These are phyloP conservation scores for Botrytis elliptica DNA, from an alignment of 2,329 filamentous ascomycete genomes.

Conservation along the genomic window DNA sequence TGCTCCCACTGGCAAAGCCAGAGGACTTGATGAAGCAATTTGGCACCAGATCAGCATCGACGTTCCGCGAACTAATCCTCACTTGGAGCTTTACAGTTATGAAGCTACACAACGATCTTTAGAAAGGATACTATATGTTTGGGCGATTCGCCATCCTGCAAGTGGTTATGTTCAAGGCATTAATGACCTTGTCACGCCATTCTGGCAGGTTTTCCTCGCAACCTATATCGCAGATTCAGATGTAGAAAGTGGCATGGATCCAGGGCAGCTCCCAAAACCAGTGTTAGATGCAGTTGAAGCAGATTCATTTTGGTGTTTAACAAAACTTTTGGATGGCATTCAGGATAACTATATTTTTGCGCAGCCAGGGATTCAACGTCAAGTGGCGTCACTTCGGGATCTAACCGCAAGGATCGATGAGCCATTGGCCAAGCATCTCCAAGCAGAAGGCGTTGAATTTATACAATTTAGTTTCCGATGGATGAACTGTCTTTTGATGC, in stretches of 20 bases:
- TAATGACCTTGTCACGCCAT: conserved; percentile 95
- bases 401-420: conserved; percentile 88
- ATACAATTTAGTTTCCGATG: conserved; percentile 99
- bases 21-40: conserved; percentile 89
- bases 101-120: conserved; percentile 93
- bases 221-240: conserved; percentile 93
- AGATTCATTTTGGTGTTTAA: conserved; percentile 97
- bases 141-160: conserved; percentile 95
- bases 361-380: conserved; percentile 92
- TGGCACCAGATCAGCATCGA: conserved; percentile 99
- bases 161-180: conserved; percentile 98
- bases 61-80: conserved; percentile 91
- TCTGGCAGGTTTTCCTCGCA: conserved; percentile 96
- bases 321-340: conserved; percentile 96
- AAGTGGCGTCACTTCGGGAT: conserved; percentile 85
- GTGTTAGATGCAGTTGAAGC: conserved; percentile 96
- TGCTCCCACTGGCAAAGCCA: conserved; percentile 47
- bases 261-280: conserved; percentile 83
- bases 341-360: conserved; percentile 99
- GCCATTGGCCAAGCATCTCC: conserved; percentile 80
- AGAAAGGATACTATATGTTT: conserved; percentile 93
- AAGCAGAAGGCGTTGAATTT: conserved; percentile 90
- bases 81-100: conserved; percentile 91
- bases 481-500: conserved; percentile 99
- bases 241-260: conserved; percentile 94